phyloP scores from a whole-genome alignment of 2,329 filamentous ascomycete species.

The Alternaria atra region DNA sequence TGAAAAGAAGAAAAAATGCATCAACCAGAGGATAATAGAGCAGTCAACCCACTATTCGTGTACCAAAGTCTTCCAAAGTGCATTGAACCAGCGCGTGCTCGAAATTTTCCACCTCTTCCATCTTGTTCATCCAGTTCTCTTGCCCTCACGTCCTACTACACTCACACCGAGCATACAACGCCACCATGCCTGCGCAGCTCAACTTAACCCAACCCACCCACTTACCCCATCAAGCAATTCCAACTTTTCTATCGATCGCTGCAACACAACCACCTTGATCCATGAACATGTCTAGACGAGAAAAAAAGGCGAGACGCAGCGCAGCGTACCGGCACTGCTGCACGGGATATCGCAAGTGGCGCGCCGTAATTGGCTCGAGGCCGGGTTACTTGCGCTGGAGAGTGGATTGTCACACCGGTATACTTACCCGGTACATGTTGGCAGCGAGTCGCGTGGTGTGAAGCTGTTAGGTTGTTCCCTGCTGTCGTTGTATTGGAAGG shows the following conservation, averaged over 20 bases:
- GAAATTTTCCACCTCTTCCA: background rate
- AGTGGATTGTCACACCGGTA: conserved; percentile 11
- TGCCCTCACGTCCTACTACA: background rate
- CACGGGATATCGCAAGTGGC: conserved; percentile 14
- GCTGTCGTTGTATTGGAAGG: conserved; percentile 2
- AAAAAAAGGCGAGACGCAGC: background rate
- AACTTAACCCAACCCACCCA: background rate
- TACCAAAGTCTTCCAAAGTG: too few relatives aligned
- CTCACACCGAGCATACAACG: background rate
- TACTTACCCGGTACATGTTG: conserved; percentile 3
- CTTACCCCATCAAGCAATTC: conserved; percentile 1
- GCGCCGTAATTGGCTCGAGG: conserved; percentile 10
- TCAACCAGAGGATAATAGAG: too few relatives aligned
- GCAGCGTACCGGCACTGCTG: conserved; percentile 5
- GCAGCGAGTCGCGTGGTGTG: conserved; percentile 4
- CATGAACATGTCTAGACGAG: conserved; percentile 3
- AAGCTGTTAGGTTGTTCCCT: conserved; percentile 11
- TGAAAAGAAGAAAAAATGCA: too few relatives aligned
- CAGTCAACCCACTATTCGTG: too few relatives aligned
- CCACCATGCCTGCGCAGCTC: background rate
- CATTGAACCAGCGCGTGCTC: background rate
- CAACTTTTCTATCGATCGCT: background rate
- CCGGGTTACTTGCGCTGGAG: conserved; percentile 6
- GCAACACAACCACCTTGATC: conserved; percentile 5
- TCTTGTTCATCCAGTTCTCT: background rate